A percentile compares a stretch with the other conserved stretches of the same genome.
These are phyloP conservation scores for Rutstroemia sp. DNA, from an alignment of 2,329 filamentous ascomycete species.

Conservation along the genomic window DNA sequence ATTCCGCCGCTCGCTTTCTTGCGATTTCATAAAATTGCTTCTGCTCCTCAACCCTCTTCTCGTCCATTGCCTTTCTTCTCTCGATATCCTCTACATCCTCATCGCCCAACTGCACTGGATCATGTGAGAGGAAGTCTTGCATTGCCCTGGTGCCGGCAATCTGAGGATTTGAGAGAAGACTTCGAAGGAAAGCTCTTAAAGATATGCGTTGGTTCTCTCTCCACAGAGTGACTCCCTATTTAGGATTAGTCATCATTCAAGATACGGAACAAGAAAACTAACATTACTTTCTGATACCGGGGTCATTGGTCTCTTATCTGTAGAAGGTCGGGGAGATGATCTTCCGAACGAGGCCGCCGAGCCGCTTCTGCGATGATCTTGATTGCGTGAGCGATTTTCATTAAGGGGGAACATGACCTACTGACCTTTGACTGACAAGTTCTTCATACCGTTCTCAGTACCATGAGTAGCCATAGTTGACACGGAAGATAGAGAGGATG, in stretches of 20 bases:
- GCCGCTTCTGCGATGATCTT: constrained; percentile 14
- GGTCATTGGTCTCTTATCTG: constrained; percentile 1
- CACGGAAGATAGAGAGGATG: constrained; percentile 61
- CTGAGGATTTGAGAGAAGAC: constrained; percentile 74
- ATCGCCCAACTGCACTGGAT: constrained; percentile 68
- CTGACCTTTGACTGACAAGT: constrained; percentile 38
- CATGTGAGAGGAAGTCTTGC: constrained; percentile 68
- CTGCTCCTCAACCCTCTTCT: constrained; percentile 85
- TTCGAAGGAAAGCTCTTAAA: constrained; percentile 81
- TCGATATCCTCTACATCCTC: constrained; percentile 79
- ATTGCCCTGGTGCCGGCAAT: constrained; percentile 79
- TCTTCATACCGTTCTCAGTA: constrained; percentile 22
- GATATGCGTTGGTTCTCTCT: constrained; percentile 89
- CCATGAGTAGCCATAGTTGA: constrained; percentile 23
- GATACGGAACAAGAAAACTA: constrained; percentile 4
- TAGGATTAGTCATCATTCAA: neutral
- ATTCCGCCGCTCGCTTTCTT: constrained; percentile 76
- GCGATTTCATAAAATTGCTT: constrained; percentile 94
- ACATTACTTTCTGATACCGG: constrained; percentile 3
- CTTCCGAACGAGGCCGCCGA: constrained; percentile 12
- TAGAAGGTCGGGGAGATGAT: constrained; percentile 8
- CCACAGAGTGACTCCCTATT: constrained; percentile 52
- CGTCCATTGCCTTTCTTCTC: constrained; percentile 73
- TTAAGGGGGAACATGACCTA: neutral
- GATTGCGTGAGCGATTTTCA: constrained; percentile 2